Conservation (phyloP, 2,329 filamentous ascomycete species). For the Trichoderma afroharzianum region DNA sequence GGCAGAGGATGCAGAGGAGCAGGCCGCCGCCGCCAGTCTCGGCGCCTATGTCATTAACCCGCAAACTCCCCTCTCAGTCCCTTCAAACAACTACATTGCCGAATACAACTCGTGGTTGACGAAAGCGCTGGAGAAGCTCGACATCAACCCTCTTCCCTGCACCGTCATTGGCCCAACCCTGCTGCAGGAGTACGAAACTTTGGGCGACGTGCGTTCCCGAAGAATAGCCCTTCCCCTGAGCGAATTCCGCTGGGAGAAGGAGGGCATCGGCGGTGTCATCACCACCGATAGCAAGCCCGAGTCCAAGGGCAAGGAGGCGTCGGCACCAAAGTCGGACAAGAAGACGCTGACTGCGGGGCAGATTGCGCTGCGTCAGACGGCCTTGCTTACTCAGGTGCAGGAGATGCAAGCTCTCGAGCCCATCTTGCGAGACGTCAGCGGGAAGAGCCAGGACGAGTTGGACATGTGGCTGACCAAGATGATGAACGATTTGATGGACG, state of each 20-base stretch:
- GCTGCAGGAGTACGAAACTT: slow-evolving; percentile 71
- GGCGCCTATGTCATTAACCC: slow-evolving; percentile 80
- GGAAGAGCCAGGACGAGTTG: slow-evolving; percentile 90
- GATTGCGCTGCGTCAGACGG: slow-evolving; percentile 69
- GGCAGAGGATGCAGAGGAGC: slow-evolving; percentile 46
- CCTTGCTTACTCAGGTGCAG: slow-evolving; percentile 76
- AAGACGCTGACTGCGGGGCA: slow-evolving; percentile 64
- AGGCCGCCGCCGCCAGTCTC: slow-evolving; percentile 63
- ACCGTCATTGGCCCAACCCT: slow-evolving; percentile 72
- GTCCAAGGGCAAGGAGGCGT: slow-evolving; percentile 44
- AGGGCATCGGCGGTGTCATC: slow-evolving; percentile 61
- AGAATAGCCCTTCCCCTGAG: slow-evolving; percentile 83
- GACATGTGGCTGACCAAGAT: slow-evolving; percentile 83
- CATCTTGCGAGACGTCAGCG: slow-evolving; percentile 73
- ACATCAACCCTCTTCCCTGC: slow-evolving; percentile 72
- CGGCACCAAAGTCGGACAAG: slow-evolving; percentile 26
- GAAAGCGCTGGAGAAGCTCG: slow-evolving; percentile 68
- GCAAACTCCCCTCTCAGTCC: slow-evolving; percentile 75
- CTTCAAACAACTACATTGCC: slow-evolving; percentile 75
- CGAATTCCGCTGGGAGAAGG: slow-evolving; percentile 82
- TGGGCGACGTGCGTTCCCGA: slow-evolving; percentile 67
- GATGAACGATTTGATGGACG: slow-evolving; percentile 77
- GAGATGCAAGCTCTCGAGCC: slow-evolving; percentile 84
- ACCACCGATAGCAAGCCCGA: slow-evolving; percentile 58
- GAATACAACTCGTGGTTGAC: slow-evolving; percentile 82